These are phyloP conservation scores for Pleurotus ostreatus DNA, from an alignment of 768 basidiomycete genomes.

Conservation along the genomic window DNA sequence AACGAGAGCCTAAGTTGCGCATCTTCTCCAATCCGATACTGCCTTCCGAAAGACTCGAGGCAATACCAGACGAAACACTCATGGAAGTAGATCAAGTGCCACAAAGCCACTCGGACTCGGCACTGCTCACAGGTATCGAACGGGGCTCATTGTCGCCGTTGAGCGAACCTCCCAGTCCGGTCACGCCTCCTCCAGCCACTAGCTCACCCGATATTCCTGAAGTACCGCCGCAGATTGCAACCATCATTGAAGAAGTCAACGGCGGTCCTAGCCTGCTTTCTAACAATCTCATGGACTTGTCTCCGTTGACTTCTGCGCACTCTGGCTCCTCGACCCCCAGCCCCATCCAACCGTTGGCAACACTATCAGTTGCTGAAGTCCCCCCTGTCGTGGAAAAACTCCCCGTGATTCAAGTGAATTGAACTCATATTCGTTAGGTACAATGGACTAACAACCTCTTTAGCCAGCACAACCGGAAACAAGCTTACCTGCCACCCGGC, in stretches of 20 bases:
- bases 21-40: constrained; percentile 20
- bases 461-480: background rate
- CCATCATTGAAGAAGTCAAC: background rate
- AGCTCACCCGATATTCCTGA: constrained; percentile 5
- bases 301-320: background rate
- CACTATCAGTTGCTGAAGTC: background rate
- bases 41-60: constrained; percentile 11
- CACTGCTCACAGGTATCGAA: constrained; percentile 17
- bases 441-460: background rate
- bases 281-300: background rate
- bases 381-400: background rate
- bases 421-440: no score
- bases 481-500: background rate
- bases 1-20: constrained; percentile 27
- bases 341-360: background rate
- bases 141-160: constrained; percentile 22
- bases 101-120: constrained; percentile 14
- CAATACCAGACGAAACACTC: constrained; percentile 23
- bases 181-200: constrained; percentile 7
- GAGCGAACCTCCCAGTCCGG: constrained; percentile 10
- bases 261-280: no score
- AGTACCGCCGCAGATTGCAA: background rate
- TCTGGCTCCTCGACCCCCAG: background rate
- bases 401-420: no score
- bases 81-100: constrained; percentile 13